These are phyloP conservation scores for Craspedostauros australis DNA, from an alignment of 108 stramenopile species.

Conservation along the genomic window DNA sequence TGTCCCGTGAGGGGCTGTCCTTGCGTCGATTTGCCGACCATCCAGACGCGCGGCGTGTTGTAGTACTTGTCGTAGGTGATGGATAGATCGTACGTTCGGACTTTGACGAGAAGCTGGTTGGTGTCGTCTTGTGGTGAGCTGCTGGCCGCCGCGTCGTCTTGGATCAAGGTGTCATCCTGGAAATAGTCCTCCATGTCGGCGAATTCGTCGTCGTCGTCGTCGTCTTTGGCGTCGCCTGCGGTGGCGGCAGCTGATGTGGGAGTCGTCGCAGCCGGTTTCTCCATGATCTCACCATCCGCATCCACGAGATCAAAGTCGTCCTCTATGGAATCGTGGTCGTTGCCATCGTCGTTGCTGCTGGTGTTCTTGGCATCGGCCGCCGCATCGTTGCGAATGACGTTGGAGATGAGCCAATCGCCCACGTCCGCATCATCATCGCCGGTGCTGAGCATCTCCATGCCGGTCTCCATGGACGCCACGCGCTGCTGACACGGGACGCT, in stretches of 20 bases:
- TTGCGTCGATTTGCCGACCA: constrained; percentile 86
- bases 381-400: too few species aligned
- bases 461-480: constrained; percentile 67
- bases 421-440: constrained; percentile 46
- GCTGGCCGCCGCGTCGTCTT: constrained; percentile 58
- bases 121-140: not conserved
- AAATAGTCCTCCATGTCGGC: constrained; percentile 88
- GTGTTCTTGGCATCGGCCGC: too few species aligned
- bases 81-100: constrained; percentile 92
- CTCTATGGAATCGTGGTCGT: constrained; percentile 36
- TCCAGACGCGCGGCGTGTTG: constrained; percentile 97
- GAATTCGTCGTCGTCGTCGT: constrained; percentile 76
- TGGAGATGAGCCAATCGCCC: constrained; percentile 73
- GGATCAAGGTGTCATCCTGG: constrained; percentile 69
- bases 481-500: constrained; percentile 84
- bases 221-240: constrained; percentile 1
- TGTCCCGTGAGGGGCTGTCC: constrained; percentile 77
- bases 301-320: constrained; percentile 88
- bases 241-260: not conserved
- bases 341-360: constrained; percentile 21
- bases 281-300: constrained; percentile 60
- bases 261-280: constrained; percentile 7
- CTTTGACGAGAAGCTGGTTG: constrained; percentile 59
- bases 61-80: constrained; percentile 99
- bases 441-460: constrained; percentile 31